These are phyloP conservation scores for Apiospora rasikravindrae DNA, from an alignment of 2,329 filamentous ascomycete species.

Conservation along the genomic window DNA sequence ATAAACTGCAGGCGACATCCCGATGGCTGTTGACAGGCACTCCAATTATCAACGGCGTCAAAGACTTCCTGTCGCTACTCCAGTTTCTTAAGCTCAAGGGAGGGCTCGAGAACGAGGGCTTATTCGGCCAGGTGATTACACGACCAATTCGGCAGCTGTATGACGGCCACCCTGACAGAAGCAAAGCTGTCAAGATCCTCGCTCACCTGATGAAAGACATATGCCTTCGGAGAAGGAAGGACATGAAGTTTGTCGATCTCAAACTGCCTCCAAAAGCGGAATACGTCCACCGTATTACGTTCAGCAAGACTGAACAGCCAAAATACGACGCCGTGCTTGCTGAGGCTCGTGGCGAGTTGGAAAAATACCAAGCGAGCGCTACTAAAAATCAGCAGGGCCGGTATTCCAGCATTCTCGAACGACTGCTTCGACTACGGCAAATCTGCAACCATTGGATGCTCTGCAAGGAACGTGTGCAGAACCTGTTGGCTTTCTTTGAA, in stretches of 20 bases:
- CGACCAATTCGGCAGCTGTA: conserved; percentile 51
- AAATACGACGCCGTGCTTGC: conserved; percentile 78
- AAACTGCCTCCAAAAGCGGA: conserved; percentile 79
- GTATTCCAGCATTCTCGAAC: conserved; percentile 80
- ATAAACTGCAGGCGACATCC: conserved; percentile 69
- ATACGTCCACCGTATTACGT: conserved; percentile 76
- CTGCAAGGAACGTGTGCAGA: conserved; percentile 74
- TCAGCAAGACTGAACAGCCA: conserved; percentile 73
- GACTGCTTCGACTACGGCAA: conserved; percentile 82
- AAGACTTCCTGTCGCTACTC: conserved; percentile 80
- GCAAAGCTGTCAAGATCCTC: conserved; percentile 61
- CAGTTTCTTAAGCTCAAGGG: conserved; percentile 79
- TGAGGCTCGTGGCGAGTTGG: conserved; percentile 76
- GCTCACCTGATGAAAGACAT: conserved; percentile 83
- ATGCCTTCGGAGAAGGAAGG: conserved; percentile 81
- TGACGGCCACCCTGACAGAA: conserved; percentile 20
- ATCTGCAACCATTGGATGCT: conserved; percentile 90
- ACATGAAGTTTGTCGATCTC: conserved; percentile 87
- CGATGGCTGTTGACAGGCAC: conserved; percentile 83
- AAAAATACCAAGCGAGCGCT: conserved; percentile 58
- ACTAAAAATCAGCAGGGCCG: conserved; percentile 52
- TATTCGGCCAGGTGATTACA: conserved; percentile 76
- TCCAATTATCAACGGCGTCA: conserved; percentile 82
- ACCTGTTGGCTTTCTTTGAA: conserved; percentile 73
- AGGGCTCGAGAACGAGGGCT: conserved; percentile 72